These are phyloP conservation scores for Blastomyces gilchristii DNA, from an alignment of 2,329 filamentous ascomycete species.

Conservation along the genomic window DNA sequence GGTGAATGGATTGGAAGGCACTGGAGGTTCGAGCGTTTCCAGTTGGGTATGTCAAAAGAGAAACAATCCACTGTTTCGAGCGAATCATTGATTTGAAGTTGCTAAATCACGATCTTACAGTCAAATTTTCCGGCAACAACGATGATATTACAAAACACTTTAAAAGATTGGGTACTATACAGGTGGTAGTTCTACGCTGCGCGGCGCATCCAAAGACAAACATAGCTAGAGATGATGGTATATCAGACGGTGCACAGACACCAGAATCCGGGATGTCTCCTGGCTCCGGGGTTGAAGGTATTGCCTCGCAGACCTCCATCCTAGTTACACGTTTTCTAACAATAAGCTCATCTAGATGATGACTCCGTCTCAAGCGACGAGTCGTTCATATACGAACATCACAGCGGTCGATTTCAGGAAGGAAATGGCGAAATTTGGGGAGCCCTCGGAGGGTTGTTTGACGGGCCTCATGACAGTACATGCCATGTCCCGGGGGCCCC, in stretches of 20 bases:
- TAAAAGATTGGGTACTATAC: slow-evolving; percentile 23
- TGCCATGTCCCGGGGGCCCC: neutral
- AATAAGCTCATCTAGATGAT: neutral
- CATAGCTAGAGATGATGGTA: slow-evolving; percentile 16
- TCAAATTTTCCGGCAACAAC: neutral
- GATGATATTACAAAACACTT: slow-evolving; percentile 14
- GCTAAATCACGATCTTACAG: neutral
- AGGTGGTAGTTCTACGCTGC: slow-evolving; percentile 24
- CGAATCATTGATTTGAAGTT: neutral
- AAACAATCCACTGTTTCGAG: neutral
- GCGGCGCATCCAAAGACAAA: neutral
- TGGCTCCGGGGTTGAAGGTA: slow-evolving; percentile 18
- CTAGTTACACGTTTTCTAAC: neutral
- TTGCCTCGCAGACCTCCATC: neutral
- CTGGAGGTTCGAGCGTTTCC: slow-evolving; percentile 45
- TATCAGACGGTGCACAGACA: slow-evolving; percentile 13
- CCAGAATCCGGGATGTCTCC: slow-evolving; percentile 18
- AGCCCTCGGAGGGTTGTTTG: slow-evolving; percentile 1
- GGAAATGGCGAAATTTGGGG: neutral
- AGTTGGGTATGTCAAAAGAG: slow-evolving; percentile 32
- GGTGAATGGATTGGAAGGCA: slow-evolving; percentile 42
- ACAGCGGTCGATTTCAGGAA: neutral
- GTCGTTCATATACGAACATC: neutral
- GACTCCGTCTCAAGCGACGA: slow-evolving; percentile 2
- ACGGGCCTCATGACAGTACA: neutral